These are phyloP conservation scores for Hordeum marinum DNA, from an alignment of 176 grass and related monocot genomes.

Conservation along the genomic window DNA sequence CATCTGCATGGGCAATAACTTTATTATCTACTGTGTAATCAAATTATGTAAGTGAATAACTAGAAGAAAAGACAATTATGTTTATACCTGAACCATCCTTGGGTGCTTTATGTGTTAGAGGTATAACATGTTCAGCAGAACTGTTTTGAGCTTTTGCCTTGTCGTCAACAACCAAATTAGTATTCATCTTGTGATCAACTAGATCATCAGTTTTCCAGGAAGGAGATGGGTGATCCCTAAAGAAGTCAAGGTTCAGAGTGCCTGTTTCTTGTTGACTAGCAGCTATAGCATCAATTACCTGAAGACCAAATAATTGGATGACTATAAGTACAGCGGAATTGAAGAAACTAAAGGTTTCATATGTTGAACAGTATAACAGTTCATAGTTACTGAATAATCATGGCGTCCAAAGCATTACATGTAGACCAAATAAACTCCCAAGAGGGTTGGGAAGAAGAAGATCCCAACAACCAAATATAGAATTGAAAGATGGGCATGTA, in stretches of 20 bases:
- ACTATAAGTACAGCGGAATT: background rate
- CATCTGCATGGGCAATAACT: constrained; percentile 42
- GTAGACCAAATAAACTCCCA: background rate
- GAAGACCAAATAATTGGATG: constrained; percentile 13
- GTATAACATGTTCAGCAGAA: constrained; percentile 34
- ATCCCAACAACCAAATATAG: background rate
- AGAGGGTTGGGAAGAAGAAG: background rate
- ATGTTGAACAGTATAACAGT: constrained; percentile 14
- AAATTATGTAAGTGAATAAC: background rate
- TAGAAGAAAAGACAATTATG: constrained; percentile 13
- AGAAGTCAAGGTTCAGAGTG: constrained; percentile 79
- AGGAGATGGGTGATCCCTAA: constrained; percentile 64
- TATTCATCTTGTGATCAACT: constrained; percentile 29
- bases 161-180: constrained; percentile 40
- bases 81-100: constrained; percentile 57
- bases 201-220: constrained; percentile 87
- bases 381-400: background rate
- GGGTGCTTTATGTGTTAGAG: constrained; percentile 29
- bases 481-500: background rate
- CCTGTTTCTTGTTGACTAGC: constrained; percentile 60
- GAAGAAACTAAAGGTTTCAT: background rate
- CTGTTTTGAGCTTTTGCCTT: constrained; percentile 46
- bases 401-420: background rate
- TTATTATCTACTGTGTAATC: constrained; percentile 13
- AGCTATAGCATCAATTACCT: constrained; percentile 79